Conservation (phyloP, 805 yeast genomes). For the Ogataea zsoltii region DNA sequence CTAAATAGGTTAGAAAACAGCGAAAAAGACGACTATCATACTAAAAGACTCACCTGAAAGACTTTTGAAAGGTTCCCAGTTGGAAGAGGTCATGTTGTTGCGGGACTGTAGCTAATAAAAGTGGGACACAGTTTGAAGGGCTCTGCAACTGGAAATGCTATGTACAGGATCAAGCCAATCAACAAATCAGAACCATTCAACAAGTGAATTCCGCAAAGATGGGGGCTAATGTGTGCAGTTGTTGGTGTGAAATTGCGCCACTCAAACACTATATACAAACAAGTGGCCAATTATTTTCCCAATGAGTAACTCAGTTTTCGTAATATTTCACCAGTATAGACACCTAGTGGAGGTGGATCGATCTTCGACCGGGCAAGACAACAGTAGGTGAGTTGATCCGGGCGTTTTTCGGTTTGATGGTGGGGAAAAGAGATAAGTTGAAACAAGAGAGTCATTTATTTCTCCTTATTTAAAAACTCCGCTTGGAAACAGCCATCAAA, state of each 20-base stretch:
- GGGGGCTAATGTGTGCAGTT: neutral
- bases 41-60: slow-evolving; percentile 23
- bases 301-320: neutral
- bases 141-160: slow-evolving; percentile 7
- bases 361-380: neutral
- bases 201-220: neutral
- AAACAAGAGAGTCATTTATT: neutral
- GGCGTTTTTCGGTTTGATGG: neutral
- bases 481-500: slow-evolving; percentile 7
- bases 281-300: neutral
- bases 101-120: neutral
- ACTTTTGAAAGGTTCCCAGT: slow-evolving; percentile 27
- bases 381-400: too few species aligned
- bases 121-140: neutral
- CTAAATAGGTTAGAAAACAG: slow-evolving; percentile 11
- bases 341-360: slow-evolving; percentile 1
- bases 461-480: neutral
- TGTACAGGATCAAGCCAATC: slow-evolving; percentile 5
- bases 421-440: neutral
- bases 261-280: neutral
- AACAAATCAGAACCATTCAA: slow-evolving; percentile 4
- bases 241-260: neutral
- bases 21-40: neutral
- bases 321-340: neutral
- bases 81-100: slow-evolving; percentile 20